Conservation (phyloP, 352 stramenopile species). For the Globisporangium megalacanthum region DNA sequence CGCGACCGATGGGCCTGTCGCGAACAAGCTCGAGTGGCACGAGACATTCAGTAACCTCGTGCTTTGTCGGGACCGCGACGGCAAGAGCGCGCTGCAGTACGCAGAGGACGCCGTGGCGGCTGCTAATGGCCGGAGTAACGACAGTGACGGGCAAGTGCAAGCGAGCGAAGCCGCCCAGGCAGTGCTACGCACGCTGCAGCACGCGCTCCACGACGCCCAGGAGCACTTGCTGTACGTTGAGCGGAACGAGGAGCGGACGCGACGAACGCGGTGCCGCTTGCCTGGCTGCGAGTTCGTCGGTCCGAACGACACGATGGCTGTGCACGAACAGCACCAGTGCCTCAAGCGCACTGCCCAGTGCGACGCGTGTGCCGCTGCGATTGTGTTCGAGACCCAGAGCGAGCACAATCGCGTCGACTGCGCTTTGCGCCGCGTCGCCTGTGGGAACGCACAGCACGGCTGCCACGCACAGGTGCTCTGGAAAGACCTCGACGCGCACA, state of each 20-base stretch:
- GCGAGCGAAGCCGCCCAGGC: background rate
- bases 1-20: conserved; percentile 5
- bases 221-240: conserved; percentile 50
- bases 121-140: background rate
- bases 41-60: conserved; percentile 40
- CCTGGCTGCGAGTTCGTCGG: conserved; percentile 42
- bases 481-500: conserved; percentile 30
- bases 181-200: conserved; percentile 36
- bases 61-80: conserved; percentile 20
- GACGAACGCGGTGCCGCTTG: conserved; percentile 29
- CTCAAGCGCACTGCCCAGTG: conserved; percentile 43
- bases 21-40: conserved; percentile 51
- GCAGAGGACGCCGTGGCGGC: conserved; percentile 13
- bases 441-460: conserved; percentile 47
- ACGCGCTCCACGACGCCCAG: conserved; percentile 28
- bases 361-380: conserved; percentile 30
- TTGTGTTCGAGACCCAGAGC: conserved; percentile 33
- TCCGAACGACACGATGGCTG: conserved; percentile 44
- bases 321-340: conserved; percentile 60
- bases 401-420: conserved; percentile 33
- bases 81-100: conserved; percentile 28
- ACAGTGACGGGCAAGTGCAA: background rate
- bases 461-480: conserved; percentile 37
- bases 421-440: conserved; percentile 29
- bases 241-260: conserved; percentile 37